These are phyloP conservation scores for Salvia miltiorrhiza DNA, from an alignment of 257 asterid species.

Conservation along the genomic window DNA sequence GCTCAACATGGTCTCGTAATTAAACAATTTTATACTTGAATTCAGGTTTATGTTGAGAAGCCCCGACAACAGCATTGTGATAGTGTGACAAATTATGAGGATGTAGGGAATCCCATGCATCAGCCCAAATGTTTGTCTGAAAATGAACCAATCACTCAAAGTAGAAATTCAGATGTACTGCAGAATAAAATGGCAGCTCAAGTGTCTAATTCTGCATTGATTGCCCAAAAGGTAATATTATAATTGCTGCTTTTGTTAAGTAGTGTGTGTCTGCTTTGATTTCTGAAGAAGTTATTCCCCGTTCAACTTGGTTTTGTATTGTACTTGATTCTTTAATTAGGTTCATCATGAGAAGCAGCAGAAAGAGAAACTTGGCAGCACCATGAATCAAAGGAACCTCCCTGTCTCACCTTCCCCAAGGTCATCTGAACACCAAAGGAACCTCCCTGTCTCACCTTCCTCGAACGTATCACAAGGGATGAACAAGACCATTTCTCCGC, in stretches of 20 bases:
- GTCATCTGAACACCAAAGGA: too few species aligned
- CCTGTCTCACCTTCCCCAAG: too few species aligned
- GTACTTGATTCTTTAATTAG: constrained; percentile 15
- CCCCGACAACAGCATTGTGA: background rate
- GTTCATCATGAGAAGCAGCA: constrained; percentile 27
- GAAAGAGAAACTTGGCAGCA: background rate
- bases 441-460: too few species aligned
- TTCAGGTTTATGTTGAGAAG: constrained; percentile 41
- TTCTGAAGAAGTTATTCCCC: background rate
- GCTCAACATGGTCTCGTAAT: background rate
- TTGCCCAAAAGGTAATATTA: background rate
- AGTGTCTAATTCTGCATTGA: background rate
- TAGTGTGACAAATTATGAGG: constrained; percentile 2
- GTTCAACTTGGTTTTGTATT: background rate
- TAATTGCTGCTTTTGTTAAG: background rate
- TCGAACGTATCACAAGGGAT: too few species aligned
- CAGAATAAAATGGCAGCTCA: background rate
- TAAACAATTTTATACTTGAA: background rate
- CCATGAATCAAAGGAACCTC: too few species aligned
- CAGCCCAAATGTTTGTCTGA: background rate
- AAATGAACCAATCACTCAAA: background rate
- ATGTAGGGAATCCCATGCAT: background rate
- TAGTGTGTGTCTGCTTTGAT: background rate
- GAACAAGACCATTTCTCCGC: too few species aligned
- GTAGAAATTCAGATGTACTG: background rate